Conservation (phyloP, 306 rosid species). For the Fagus sylvatica region DNA sequence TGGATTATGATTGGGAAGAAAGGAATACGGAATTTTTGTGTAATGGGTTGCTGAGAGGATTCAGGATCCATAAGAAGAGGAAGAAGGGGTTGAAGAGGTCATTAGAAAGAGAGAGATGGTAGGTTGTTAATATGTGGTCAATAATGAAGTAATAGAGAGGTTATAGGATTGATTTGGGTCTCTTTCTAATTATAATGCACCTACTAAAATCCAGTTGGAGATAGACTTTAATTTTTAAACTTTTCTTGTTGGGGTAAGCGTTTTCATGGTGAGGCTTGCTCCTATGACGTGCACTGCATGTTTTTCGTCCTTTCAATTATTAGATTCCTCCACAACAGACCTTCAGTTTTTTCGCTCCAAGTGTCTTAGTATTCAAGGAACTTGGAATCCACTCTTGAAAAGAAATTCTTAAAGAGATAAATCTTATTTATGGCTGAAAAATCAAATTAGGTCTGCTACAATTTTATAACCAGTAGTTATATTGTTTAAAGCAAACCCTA, state of each 20-base stretch:
- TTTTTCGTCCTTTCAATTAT: not conserved
- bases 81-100: conserved; percentile 23
- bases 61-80: conserved; percentile 57
- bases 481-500: too few relatives aligned
- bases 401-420: too few relatives aligned
- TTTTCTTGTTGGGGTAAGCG: too few relatives aligned
- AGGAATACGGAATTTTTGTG: conserved; percentile 12
- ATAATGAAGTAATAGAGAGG: not conserved
- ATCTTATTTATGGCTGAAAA: too few relatives aligned
- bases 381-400: too few relatives aligned
- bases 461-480: too few relatives aligned
- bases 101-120: not conserved
- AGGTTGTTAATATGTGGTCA: not conserved
- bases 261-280: not conserved
- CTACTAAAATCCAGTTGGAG: not conserved
- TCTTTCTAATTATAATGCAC: not conserved
- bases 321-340: too few relatives aligned
- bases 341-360: too few relatives aligned
- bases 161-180: not conserved
- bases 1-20: conserved; percentile 28
- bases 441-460: too few relatives aligned
- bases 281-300: not conserved
- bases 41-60: conserved; percentile 18
- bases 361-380: too few relatives aligned
- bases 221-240: too few relatives aligned